phyloP scores from a whole-genome alignment of 169 alveolate genomes.

The Toxoplasma gondii region DNA sequence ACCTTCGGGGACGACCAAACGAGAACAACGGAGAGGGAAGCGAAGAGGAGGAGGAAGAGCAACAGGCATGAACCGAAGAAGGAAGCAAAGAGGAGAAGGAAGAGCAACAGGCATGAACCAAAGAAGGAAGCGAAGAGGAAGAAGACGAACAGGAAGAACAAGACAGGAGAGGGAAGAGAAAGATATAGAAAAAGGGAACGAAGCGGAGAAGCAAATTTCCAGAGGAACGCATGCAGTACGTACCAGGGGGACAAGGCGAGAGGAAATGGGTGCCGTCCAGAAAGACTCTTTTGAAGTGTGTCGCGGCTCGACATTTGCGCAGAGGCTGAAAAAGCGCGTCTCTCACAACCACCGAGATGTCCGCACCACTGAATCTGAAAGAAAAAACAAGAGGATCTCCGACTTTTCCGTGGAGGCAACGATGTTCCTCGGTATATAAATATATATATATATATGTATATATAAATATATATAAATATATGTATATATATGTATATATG shows the following conservation, averaged over 20 bases:
- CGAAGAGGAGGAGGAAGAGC: neutral
- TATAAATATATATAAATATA: neutral
- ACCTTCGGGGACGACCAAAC: neutral
- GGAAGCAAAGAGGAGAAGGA: too few species aligned
- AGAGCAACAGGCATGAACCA: too few species aligned
- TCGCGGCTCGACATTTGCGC: slow-evolving; percentile 88
- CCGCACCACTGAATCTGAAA: slow-evolving; percentile 90
- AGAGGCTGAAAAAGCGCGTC: slow-evolving; percentile 93
- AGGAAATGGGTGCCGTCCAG: slow-evolving; percentile 75
- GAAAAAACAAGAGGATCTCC: neutral
- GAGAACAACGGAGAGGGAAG: neutral
- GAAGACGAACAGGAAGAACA: too few species aligned
- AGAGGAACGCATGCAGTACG: neutral
- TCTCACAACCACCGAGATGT: slow-evolving; percentile 87
- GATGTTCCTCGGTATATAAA: neutral
- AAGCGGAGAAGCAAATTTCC: too few species aligned
- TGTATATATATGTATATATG: neutral
- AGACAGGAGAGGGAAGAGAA: neutral
- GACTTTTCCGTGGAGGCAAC: neutral
- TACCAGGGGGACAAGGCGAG: slow-evolving; percentile 75
- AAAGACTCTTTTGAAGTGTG: slow-evolving; percentile 81
- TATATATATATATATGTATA: too few species aligned
- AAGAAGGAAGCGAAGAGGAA: too few species aligned
- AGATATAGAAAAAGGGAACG: neutral
- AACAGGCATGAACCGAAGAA: too few species aligned